Percentiles rank a stretch among this genome's conserved stretches.
These are phyloP conservation scores for Malassezia furfur DNA, from an alignment of 1,284 basidiomycete species.

Conservation along the genomic window DNA sequence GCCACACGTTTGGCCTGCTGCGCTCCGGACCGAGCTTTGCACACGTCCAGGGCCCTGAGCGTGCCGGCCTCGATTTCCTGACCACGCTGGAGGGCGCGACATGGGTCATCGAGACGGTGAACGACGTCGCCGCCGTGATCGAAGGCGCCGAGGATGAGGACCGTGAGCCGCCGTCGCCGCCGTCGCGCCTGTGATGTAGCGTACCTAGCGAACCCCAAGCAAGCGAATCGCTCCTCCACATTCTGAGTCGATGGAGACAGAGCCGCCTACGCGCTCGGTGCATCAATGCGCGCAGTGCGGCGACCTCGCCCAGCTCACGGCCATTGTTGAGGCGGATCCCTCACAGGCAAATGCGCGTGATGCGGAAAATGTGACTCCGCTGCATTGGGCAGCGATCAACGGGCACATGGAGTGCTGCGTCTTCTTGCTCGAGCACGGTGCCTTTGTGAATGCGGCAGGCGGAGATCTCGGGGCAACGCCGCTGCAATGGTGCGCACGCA, in stretches of 20 bases:
- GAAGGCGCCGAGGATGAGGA: constrained; percentile 31
- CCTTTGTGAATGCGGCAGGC: constrained; percentile 83
- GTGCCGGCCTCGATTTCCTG: constrained; percentile 65
- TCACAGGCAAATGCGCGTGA: constrained; percentile 73
- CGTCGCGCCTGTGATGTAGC: constrained; percentile 1
- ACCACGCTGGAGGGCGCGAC: constrained; percentile 77
- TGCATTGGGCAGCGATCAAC: constrained; percentile 96
- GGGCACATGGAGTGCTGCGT: constrained; percentile 55
- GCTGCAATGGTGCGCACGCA: constrained; percentile 90
- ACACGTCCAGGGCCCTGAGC: constrained; percentile 48
- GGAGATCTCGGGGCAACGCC: constrained; percentile 93
- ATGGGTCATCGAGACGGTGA: constrained; percentile 82
- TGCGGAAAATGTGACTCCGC: constrained; percentile 78
- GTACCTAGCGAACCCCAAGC: neutral
- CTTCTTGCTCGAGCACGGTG: constrained; percentile 73
- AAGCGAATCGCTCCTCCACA: neutral
- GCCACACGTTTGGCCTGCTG: constrained; percentile 85
- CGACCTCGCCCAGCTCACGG: constrained; percentile 61
- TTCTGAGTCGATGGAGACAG: neutral
- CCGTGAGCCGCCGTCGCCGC: neutral
- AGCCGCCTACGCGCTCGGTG: constrained; percentile 43
- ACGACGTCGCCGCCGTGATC: constrained; percentile 49
- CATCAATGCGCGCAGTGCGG: constrained; percentile 81
- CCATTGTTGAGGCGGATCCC: constrained; percentile 63
- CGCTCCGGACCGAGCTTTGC: constrained; percentile 55